Evolutionary conservation across 2,329 filamentous ascomycete species (phyloP).

Genomic region (Colletotrichum orchidophilum): DNA sequence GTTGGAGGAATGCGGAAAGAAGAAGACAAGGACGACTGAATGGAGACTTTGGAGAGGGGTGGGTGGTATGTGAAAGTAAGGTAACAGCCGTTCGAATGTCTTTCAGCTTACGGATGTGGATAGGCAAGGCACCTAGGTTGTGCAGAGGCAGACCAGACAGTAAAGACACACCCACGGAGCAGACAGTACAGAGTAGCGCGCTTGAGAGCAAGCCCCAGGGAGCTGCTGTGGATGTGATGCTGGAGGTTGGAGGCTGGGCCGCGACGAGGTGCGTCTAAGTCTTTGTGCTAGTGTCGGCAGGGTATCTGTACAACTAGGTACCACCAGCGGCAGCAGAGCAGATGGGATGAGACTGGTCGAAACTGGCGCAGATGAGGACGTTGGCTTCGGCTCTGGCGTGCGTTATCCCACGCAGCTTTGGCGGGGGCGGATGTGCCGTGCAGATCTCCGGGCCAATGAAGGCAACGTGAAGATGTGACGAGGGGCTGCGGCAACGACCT

Average conservation of each 20-base stretch:
- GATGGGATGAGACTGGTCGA: neutral
- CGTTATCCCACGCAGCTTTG: slow-evolving; percentile 20
- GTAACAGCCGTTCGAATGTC: slow-evolving; percentile 6
- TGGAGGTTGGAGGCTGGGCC: slow-evolving; percentile 11
- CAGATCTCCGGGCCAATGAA: slow-evolving; percentile 25
- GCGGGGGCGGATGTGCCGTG: slow-evolving; percentile 25
- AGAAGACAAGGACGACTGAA: neutral
- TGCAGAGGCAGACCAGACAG: neutral
- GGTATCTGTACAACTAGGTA: neutral
- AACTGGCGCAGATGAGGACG: neutral
- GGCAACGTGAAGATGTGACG: slow-evolving; percentile 8
- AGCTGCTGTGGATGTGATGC: neutral
- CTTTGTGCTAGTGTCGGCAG: neutral
- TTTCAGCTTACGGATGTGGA: neutral
- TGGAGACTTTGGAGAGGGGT: slow-evolving; percentile 8
- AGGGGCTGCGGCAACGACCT: neutral
- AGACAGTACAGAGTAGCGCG: slow-evolving; percentile 8
- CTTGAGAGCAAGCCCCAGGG: slow-evolving; percentile 2
- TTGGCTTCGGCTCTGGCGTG: neutral
- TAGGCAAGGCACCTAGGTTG: neutral
- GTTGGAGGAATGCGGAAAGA: neutral
- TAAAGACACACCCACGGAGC: neutral
- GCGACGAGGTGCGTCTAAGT: slow-evolving; percentile 11
- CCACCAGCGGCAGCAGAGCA: neutral
- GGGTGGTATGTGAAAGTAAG: neutral